Base-by-base conservation (phyloP, 805 yeast genomes). In the Pichia nanzhaoensis region DNA sequence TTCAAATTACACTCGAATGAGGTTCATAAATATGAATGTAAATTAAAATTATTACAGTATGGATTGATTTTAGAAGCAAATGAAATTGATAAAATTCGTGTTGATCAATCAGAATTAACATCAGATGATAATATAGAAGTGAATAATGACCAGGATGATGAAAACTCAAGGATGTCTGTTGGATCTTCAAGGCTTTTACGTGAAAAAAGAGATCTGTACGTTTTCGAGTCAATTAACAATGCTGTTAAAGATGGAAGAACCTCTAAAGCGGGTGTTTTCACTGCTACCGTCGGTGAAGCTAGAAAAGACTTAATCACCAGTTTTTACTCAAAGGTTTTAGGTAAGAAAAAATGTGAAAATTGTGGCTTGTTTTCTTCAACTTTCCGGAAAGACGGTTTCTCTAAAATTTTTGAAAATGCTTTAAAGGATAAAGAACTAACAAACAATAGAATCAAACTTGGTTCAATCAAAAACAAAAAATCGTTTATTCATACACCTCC, bases 301-400 rank as follows among this genome's bases (percentile, higher is more conserved):
- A 80, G 99, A 67, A 89, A 91, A 62, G 62, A 61, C 10, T 55
- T 73, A 38, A 72, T 88, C 52, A 82, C 80, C 47, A 88, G 82
- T 31, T 83, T 90, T 57, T 86, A 89, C 70, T 78, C 77, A 56
- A 77, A 77, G 55, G 65, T 90, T 41, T 67, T 86, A 51, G 65
- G 84, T 39, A 79, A 96, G 65, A 82, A 89, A 45, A 85, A 82
- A 65, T 93, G 99, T 76, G 95, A 87, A 58, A 89, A 90, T 66
- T 93, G 99, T 75, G 87, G 89, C 37, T 86, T 90, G 95, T 86
- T 73, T 64, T 88, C 96, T 37, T 98, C 99, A 45, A 73, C 83
- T 31, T 91, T 83, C 71, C 80, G 99, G 68, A 91, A 90, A 58
- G 99, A 93, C 62, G 99, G 99, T 0, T 83, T 80, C 60, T 77